Percentiles rank a stretch among this genome's conserved stretches.
phyloP scores from a whole-genome alignment of 345 rosid species.

The Schrenkiella parvula region DNA sequence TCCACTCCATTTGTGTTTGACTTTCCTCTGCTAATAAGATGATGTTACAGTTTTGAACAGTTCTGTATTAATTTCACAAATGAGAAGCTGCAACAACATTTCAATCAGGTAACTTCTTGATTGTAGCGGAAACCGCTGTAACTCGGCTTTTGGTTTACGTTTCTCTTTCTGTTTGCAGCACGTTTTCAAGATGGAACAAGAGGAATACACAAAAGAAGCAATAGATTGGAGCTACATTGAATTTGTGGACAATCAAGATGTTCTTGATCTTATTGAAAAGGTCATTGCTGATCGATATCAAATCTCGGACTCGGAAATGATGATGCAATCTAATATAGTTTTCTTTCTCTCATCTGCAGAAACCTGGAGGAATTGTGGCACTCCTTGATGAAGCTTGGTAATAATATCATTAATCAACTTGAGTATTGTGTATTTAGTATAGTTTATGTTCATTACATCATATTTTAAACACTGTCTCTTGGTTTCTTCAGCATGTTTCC shows the following conservation, averaged over 20 bases:
- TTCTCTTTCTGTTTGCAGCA: not conserved
- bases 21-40: not conserved
- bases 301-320: not conserved
- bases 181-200: conserved; percentile 12
- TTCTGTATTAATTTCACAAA: conserved; percentile 9
- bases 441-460: not conserved
- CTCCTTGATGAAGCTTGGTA: conserved; percentile 94
- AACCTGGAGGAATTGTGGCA: conserved; percentile 80
- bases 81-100: conserved; percentile 9
- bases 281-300: not conserved
- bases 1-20: too few relatives aligned
- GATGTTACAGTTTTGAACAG: not conserved
- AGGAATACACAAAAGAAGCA: conserved; percentile 4
- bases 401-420: not conserved
- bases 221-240: conserved; percentile 16
- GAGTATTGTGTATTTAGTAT: not conserved
- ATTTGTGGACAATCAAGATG: conserved; percentile 3
- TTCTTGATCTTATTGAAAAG: conserved; percentile 7
- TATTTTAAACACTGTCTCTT: not conserved
- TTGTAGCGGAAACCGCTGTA: not conserved
- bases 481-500: conserved; percentile 84
- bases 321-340: not conserved
- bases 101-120: not conserved
- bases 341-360: conserved; percentile 39
- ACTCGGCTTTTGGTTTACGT: not conserved